Base-by-base conservation (phyloP, 352 stramenopile species). In the Phytophthora aleatoria region DNA sequence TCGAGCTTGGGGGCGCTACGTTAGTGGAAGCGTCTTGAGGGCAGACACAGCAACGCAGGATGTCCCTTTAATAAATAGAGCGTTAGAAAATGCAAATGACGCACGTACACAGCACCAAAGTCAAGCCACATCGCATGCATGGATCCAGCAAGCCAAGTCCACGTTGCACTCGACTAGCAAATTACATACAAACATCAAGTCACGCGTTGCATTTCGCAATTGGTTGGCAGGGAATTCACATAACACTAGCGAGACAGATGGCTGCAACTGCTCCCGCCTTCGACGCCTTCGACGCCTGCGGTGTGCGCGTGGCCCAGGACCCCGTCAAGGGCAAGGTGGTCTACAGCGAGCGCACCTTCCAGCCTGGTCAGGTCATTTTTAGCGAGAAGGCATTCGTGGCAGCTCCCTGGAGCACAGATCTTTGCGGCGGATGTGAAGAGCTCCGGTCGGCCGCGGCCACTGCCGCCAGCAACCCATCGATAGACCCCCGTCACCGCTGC, bases 321-420 rank as follows among this genome's bases (percentile, higher is more conserved):
- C 43, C 55, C 11, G 56, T 72, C 31, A 91, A 89, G 67, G 80
- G 82, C 49, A 84, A 85, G 15, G 76, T 91, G n/a, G 82, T 91
- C 31, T 69, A 73, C 31, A 81, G 69, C 31, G 68, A 88, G 56
- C 79, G 78, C 12, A 54, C 59, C 1, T 89, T 91, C 58, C 47
- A 75, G 28, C 69, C 82, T 3, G 84, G 84, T 5, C 77, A 89
- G 24, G 79, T 91, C 30, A 87, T 93, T 52, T 93, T 93, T 66
- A 81, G 74, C 52, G 85, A 93, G 62, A 56, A 87, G 57, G 82
- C 85, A 24, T 91, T 93, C 57, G 85, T 91, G 47, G 85, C 72
- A 55, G 85, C 82, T 11, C 60, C 79, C 8, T 93, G 85, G 84
- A 86, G 73, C 63, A 89, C 77, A 13, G 77, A 88, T 36, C 63